Base-by-base conservation (phyloP, 495 filamentous ascomycete species). In the Jackrogersella minutella region DNA sequence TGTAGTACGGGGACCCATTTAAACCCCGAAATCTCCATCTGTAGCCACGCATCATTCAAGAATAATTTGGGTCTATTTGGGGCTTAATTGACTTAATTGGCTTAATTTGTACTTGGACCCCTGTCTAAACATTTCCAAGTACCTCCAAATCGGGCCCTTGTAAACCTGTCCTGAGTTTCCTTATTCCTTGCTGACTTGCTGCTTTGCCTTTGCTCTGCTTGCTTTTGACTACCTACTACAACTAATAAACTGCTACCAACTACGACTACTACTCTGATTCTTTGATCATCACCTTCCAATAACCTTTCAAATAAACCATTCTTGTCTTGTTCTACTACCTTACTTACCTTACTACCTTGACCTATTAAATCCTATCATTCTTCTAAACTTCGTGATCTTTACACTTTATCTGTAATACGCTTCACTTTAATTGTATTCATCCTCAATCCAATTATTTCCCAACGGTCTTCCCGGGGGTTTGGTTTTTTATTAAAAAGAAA, bases 341-440 rank as follows among this genome's bases (percentile, higher is more conserved):
- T 47, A 24, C 36, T 30, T 24, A 53, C 26, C 26, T 30, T 3
- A 7, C 3, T 30, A 30, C 26, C n/a, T n/a, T n/a, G n/a, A n/a
- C n/a, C n/a, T n/a, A n/a, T n/a, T 17, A 31, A 36, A 31, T 37
- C 53, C 28, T 58, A 39, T 37, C 44, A 39, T 17, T 34, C 41
- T 56, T 60, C 44, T 63, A 58, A 46, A 21, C 46, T 68, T 58
- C 58, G 54, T 56, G 10, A 37, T 34, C 47, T n/a, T 54, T 31
- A 16, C 47, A 64, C 47, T 60, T 64, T 69, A 63, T 69, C 61
- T 50, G 54, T 59, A 63, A 64, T 69, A 56, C 60, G 22, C 44
- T 69, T 64, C 54, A 60, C 13, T 55, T n/a, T 69, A 63, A 64
- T 64, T 60, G 60, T 61, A 69, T 69, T 64, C 66, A 53, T 58